phyloP scores from a whole-genome alignment of 2,329 filamentous ascomycete genomes.

The Neophaeococcomyces mojaviensis region DNA sequence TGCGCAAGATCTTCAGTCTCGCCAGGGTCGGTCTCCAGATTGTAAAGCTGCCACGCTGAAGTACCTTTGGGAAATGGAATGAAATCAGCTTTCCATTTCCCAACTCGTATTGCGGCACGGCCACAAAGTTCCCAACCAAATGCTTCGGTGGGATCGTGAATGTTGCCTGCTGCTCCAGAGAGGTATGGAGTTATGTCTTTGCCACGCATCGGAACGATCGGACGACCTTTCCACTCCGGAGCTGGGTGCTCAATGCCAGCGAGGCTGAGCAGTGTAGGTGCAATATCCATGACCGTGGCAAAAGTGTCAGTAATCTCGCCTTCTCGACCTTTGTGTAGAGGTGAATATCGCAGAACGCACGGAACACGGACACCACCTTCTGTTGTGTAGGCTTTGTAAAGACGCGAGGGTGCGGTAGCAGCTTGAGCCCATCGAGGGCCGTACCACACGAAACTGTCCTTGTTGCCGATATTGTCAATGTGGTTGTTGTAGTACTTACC shows the following conservation, averaged over 20 bases:
- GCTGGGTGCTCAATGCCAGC: constrained; percentile 44
- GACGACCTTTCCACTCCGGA: constrained; percentile 43
- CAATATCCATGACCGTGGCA: constrained; percentile 47
- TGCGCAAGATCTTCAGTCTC: constrained; percentile 43
- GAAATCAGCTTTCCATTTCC: constrained; percentile 52
- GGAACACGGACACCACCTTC: constrained; percentile 33
- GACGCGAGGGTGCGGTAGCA: constrained; percentile 35
- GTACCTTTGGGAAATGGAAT: constrained; percentile 50
- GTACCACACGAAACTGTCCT: constrained; percentile 44
- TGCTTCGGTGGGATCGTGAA: constrained; percentile 47
- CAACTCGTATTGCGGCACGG: constrained; percentile 47
- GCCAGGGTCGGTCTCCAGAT: constrained; percentile 45
- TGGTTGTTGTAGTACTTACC: constrained; percentile 43
- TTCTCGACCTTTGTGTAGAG: constrained; percentile 13
- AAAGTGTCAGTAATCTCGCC: constrained; percentile 27
- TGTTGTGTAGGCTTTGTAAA: constrained; percentile 30
- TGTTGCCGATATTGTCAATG: constrained; percentile 41
- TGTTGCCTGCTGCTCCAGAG: constrained; percentile 27
- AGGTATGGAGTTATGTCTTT: constrained; percentile 41
- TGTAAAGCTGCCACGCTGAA: constrained; percentile 52
- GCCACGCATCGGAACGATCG: constrained; percentile 47
- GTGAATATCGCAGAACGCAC: constrained; percentile 29
- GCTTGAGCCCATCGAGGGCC: constrained; percentile 44
- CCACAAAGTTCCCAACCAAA: constrained; percentile 52
- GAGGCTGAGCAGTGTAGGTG: constrained; percentile 39